phyloP scores from a whole-genome alignment of 805 yeast species.

The Spathaspora sp. region DNA sequence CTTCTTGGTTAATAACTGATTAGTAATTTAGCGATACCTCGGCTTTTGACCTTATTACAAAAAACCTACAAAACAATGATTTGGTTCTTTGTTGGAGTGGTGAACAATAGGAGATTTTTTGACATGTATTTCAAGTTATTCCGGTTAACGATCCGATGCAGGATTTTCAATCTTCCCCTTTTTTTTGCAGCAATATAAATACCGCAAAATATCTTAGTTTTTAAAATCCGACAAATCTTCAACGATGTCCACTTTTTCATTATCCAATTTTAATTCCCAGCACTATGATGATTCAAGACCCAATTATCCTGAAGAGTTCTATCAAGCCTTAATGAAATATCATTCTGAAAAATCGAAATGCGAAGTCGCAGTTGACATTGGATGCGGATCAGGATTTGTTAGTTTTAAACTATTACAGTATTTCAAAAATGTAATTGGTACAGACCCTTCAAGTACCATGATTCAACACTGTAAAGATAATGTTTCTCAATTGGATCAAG shows the following conservation, averaged over 20 bases:
- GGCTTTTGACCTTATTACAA: no score
- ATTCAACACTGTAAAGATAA: constrained; percentile 19
- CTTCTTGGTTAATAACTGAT: no score
- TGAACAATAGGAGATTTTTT: no score
- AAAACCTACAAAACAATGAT: no score
- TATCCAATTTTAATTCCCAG: constrained; percentile 45
- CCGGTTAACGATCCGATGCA: not conserved
- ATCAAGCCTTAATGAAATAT: constrained; percentile 13
- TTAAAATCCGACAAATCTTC: not conserved
- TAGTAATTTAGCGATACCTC: no score
- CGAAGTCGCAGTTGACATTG: constrained; percentile 55
- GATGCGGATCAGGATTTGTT: constrained; percentile 81
- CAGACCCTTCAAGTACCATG: constrained; percentile 41
- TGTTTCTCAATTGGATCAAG: constrained; percentile 7
- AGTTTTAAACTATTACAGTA: constrained; percentile 46
- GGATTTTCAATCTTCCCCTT: not conserved
- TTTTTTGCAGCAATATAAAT: not conserved
- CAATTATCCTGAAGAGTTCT: constrained; percentile 46
- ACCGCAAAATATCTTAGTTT: not conserved
- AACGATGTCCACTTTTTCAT: constrained; percentile 63
- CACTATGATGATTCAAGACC: constrained; percentile 64
- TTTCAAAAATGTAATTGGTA: constrained; percentile 54
- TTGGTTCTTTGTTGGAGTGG: no score
- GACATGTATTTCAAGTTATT: not conserved
- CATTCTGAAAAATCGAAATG: constrained; percentile 7